Percentiles rank a stretch among this genome's conserved stretches.
These are phyloP conservation scores for Aspergillus spinulosporus DNA, from an alignment of 2,329 filamentous ascomycete genomes.

Conservation along the genomic window DNA sequence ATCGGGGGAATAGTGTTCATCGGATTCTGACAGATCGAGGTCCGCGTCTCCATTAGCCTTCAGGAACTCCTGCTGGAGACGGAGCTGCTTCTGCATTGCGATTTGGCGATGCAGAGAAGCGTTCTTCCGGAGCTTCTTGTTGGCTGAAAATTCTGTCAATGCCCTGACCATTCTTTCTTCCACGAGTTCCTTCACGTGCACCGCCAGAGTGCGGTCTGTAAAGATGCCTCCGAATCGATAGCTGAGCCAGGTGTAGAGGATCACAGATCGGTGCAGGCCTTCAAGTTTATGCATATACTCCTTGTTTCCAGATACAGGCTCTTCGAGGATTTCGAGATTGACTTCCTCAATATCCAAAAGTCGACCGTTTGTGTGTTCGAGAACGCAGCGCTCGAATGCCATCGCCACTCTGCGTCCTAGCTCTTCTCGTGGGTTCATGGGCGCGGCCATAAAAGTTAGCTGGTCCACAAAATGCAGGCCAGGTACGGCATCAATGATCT, in stretches of 20 bases:
- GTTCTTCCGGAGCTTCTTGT: slow-evolving; percentile 43
- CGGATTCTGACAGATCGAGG: slow-evolving; percentile 9
- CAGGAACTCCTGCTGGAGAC: slow-evolving; percentile 30
- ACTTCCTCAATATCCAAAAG: slow-evolving; percentile 71
- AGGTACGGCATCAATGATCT: slow-evolving; percentile 70
- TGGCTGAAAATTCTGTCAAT: slow-evolving; percentile 58
- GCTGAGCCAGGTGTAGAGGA: slow-evolving; percentile 89
- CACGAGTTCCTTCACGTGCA: slow-evolving; percentile 74
- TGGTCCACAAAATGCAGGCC: slow-evolving; percentile 71
- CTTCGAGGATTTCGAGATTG: slow-evolving; percentile 71
- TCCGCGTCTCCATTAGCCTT: slow-evolving; percentile 20
- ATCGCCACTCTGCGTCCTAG: slow-evolving; percentile 51
- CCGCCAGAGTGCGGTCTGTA: slow-evolving; percentile 69
- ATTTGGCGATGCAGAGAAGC: slow-evolving; percentile 41
- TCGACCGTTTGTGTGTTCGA: slow-evolving; percentile 64
- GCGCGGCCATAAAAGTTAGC: slow-evolving; percentile 72
- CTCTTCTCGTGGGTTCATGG: slow-evolving; percentile 58
- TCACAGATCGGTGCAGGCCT: slow-evolving; percentile 74
- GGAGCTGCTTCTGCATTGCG: slow-evolving; percentile 38
- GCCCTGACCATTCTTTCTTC: slow-evolving; percentile 72
- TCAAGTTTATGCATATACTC: slow-evolving; percentile 71
- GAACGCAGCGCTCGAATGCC: slow-evolving; percentile 69
- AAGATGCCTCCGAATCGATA: slow-evolving; percentile 85
- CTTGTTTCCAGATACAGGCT: slow-evolving; percentile 45
- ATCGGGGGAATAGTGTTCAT: slow-evolving; percentile 17